These are phyloP conservation scores for Catunica adiposa DNA, from an alignment of 2,329 filamentous ascomycete genomes.

Conservation along the genomic window DNA sequence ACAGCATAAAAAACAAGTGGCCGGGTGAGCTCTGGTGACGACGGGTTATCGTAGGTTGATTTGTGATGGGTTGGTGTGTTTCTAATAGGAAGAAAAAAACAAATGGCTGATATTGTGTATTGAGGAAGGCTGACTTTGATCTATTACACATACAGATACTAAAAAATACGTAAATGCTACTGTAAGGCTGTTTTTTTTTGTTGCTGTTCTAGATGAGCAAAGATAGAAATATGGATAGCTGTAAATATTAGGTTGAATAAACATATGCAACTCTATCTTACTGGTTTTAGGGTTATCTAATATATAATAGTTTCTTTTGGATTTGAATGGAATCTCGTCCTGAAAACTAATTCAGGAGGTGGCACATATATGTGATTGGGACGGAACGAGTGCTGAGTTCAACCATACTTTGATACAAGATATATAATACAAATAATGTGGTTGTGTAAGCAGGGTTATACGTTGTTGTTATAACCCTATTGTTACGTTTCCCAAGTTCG, in stretches of 20 bases:
- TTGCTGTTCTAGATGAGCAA: background rate
- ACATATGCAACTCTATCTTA: too few relatives aligned
- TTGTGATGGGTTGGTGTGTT: background rate
- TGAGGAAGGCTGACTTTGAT: background rate
- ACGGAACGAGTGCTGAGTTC: too few relatives aligned
- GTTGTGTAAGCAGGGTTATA: background rate
- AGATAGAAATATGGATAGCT: background rate
- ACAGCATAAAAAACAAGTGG: background rate
- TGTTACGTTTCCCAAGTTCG: background rate
- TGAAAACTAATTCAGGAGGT: background rate
- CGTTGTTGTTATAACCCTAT: background rate
- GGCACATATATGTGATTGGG: background rate
- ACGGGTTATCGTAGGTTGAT: background rate
- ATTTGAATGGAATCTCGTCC: background rate
- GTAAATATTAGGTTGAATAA: too few relatives aligned
- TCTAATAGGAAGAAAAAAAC: background rate
- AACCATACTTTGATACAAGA: background rate
- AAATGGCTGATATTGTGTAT: background rate
- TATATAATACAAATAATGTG: background rate
- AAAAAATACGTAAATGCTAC: background rate
- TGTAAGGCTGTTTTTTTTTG: background rate
- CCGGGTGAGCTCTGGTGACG: background rate
- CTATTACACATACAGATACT: background rate
- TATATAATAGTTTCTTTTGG: too few relatives aligned
- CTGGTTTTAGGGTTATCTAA: too few relatives aligned